Percentiles rank a stretch among this genome's conserved stretches.
Evolutionary conservation across 805 yeast genomes (phyloP).

Genomic region (Isabelozyma heimii): DNA sequence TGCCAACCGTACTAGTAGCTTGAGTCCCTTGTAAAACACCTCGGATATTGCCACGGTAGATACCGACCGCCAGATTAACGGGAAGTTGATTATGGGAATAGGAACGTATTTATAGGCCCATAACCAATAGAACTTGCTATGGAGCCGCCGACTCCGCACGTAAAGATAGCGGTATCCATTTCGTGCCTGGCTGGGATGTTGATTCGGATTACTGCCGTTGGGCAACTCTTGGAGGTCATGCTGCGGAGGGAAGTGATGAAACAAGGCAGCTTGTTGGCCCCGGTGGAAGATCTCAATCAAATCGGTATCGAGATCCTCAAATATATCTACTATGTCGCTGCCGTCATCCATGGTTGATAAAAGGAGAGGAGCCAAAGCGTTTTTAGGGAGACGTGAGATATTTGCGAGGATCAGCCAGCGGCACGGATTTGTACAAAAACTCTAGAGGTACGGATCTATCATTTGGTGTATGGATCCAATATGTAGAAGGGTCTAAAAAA

Average conservation of each 20-base stretch:
- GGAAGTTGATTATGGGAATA: constrained; percentile 16
- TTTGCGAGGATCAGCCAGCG: too few relatives aligned
- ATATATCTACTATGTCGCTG: constrained; percentile 12
- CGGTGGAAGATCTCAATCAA: constrained; percentile 16
- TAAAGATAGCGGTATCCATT: not conserved
- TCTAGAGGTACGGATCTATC: too few relatives aligned
- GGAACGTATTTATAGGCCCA: constrained; percentile 17
- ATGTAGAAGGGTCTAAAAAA: too few relatives aligned
- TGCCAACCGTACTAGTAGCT: not conserved
- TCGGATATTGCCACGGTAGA: constrained; percentile 1
- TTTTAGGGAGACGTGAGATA: not conserved
- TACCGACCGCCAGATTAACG: constrained; percentile 10
- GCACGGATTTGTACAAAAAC: too few relatives aligned
- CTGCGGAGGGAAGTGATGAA: constrained; percentile 2
- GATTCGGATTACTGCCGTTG: not conserved
- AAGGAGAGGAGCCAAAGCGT: not conserved
- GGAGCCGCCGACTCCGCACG: not conserved
- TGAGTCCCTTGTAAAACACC: constrained; percentile 1
- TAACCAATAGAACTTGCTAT: constrained; percentile 5
- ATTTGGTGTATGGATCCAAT: too few relatives aligned
- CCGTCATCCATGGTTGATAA: constrained; percentile 1
- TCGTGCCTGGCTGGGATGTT: not conserved
- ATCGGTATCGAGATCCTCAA: constrained; percentile 17
- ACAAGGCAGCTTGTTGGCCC: constrained; percentile 10
- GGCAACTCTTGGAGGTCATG: not conserved